These are phyloP conservation scores for Vigna unguiculata DNA, from an alignment of 306 rosid species.

Conservation along the genomic window DNA sequence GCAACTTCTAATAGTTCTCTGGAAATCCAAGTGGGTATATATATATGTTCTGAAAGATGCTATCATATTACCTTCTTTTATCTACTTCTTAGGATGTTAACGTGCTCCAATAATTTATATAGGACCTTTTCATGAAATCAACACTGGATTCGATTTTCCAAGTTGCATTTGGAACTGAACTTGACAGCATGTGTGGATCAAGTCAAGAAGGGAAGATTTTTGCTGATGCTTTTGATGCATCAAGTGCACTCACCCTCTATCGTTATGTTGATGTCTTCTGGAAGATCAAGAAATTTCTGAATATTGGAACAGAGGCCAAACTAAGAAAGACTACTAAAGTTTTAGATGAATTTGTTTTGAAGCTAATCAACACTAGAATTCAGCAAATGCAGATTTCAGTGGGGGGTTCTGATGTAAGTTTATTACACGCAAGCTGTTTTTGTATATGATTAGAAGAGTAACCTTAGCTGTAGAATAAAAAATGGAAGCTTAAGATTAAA, in stretches of 20 bases:
- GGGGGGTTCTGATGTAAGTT: constrained; percentile 58
- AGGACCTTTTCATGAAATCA: constrained; percentile 75
- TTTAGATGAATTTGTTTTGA: constrained; percentile 59
- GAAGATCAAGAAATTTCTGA: constrained; percentile 74
- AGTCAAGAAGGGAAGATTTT: constrained; percentile 72
- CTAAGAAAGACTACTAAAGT: constrained; percentile 50
- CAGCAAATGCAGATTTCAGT: constrained; percentile 55
- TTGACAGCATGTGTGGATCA: constrained; percentile 85
- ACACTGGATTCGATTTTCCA: constrained; percentile 75
- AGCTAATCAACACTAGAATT: constrained; percentile 60
- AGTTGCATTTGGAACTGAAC: constrained; percentile 81
- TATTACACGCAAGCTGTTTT: constrained; percentile 22
- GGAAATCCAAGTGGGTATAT: constrained; percentile 68
- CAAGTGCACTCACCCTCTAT: constrained; percentile 61
- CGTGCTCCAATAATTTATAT: constrained; percentile 9
- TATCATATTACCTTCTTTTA: constrained; percentile 15
- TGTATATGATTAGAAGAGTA: neutral
- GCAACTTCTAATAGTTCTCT: constrained; percentile 50
- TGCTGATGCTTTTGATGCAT: constrained; percentile 64
- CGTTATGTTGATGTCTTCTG: constrained; percentile 79
- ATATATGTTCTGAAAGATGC: constrained; percentile 23
- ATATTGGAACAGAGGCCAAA: constrained; percentile 71
- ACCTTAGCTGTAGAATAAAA: neutral
- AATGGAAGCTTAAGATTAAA: neutral
- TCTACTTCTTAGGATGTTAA: constrained; percentile 15